Evolutionary conservation across 2,329 filamentous ascomycete genomes (phyloP).

Genomic region (Daldinia sp.): DNA sequence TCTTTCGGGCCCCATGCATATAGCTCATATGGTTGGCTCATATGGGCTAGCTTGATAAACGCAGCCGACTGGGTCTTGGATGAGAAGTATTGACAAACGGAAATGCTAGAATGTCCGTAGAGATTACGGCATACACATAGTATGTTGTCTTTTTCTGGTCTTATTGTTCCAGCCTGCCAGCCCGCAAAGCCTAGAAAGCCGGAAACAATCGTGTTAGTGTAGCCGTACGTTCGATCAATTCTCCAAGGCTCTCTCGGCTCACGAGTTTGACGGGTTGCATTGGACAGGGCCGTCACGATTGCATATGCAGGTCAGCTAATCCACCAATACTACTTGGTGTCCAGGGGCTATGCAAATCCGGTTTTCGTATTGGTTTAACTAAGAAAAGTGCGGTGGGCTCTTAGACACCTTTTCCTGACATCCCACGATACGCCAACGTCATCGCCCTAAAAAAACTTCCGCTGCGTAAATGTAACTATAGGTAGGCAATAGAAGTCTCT

Average conservation of each 20-base stretch:
- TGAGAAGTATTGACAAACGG: not conserved
- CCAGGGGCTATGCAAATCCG: conserved; percentile 40
- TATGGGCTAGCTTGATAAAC: not conserved
- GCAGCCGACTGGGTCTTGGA: not conserved
- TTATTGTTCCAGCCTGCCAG: no score
- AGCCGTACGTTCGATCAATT: not conserved
- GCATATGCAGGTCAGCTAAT: conserved; percentile 38
- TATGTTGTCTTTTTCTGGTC: not conserved
- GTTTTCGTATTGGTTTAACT: conserved; percentile 45
- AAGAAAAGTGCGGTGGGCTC: conserved; percentile 28
- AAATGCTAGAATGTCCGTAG: not conserved
- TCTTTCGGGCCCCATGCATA: not conserved
- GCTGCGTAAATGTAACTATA: conserved; percentile 27
- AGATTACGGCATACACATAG: no score
- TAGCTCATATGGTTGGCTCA: not conserved
- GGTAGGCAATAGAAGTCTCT: conserved; percentile 30
- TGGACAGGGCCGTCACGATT: conserved; percentile 24
- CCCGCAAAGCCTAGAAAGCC: no score
- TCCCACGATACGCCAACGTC: conserved; percentile 39
- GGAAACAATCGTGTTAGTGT: not conserved
- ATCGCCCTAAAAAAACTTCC: conserved; percentile 24
- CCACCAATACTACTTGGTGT: conserved; percentile 27
- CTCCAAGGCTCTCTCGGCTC: conserved; percentile 24
- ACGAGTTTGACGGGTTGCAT: conserved; percentile 32
- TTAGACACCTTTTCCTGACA: not conserved